These are phyloP conservation scores for Tulasnella sp. DNA, from an alignment of 768 basidiomycete genomes.

Conservation along the genomic window DNA sequence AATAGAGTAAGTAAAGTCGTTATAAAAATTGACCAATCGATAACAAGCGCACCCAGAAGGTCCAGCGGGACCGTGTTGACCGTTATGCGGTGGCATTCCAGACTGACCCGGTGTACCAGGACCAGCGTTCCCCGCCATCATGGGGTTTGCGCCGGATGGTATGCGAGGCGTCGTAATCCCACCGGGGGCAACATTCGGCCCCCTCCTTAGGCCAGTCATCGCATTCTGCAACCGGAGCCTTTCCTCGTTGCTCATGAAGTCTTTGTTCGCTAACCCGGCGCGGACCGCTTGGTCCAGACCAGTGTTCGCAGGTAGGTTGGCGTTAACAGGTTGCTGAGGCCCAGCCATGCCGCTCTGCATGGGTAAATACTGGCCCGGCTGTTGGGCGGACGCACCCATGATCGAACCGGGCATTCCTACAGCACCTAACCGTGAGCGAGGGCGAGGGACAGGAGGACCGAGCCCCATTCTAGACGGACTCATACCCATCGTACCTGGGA, in stretches of 20 bases:
- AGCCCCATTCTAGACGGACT: conserved; percentile 2
- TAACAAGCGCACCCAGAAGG: neutral
- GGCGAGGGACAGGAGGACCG: neutral
- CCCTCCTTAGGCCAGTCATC: neutral
- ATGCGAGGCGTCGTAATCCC: neutral
- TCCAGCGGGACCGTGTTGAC: neutral
- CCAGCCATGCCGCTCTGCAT: neutral
- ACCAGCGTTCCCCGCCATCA: neutral
- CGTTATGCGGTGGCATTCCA: too few relatives aligned
- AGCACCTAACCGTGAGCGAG: too few relatives aligned
- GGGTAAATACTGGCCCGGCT: neutral
- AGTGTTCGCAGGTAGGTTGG: neutral
- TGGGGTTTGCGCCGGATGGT: neutral
- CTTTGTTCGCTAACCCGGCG: neutral
- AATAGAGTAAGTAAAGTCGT: neutral
- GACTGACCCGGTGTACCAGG: neutral
- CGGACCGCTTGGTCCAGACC: neutral
- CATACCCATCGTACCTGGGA: neutral
- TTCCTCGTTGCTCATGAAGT: neutral
- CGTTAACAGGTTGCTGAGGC: neutral
- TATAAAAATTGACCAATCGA: neutral
- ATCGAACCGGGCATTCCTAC: neutral
- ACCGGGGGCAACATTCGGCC: neutral
- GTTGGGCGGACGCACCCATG: neutral
- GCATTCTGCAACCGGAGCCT: neutral